Evolutionary conservation across 2,329 filamentous ascomycete genomes (phyloP), one percentile per base, ranked within the genome.

Genomic region (Aspergillus flavus): DNA sequence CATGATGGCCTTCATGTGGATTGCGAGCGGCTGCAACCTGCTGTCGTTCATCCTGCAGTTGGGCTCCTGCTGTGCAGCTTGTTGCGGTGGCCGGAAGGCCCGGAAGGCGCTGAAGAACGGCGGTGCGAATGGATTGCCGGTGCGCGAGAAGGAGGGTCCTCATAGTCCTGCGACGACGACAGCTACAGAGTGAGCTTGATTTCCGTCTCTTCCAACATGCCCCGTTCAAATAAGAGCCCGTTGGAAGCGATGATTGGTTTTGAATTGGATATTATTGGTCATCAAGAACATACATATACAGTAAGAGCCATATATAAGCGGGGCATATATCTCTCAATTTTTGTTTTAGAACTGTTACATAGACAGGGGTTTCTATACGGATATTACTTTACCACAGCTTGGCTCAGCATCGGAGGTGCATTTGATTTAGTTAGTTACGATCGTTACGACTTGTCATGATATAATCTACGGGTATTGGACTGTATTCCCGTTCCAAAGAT

Each of bases 1-100:
- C 68, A 94, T 96, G 91, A 86, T 96, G 71, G 90, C 81, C 0
- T 96, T 96, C 73, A 94, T 96, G 90, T 98, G 94, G 94, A 85
- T 93, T 32, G 91, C 90, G 0, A 85, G 88, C 0, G 86, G 83
- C 0, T 86, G 89, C 64, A 86, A 87, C 1, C 79, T 92, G 6
- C 72, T 94, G 23, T 89, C 90, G 0, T 94, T 91, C 71, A 75
- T 91, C 36, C 81, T 96, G 23, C 92, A 96, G 76, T 81, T 90
- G 32, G 87, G 89, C 36, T 84, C 94, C 76, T 91, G 89, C 70
- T 97, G 93, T 77, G 96, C 91, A 16, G 74, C 79, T 26, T 81
- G 79, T 62, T 80, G 79, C 57, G 77, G 79, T 30, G 78, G 77
- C 7, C 74, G 74, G 6, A 78, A 75, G 64, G 74, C 74, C 0